Evolutionary conservation across 2,329 filamentous ascomycete genomes (phyloP), one percentile per base, ranked within the genome.

Genomic region (Aspergillus unguis): DNA sequence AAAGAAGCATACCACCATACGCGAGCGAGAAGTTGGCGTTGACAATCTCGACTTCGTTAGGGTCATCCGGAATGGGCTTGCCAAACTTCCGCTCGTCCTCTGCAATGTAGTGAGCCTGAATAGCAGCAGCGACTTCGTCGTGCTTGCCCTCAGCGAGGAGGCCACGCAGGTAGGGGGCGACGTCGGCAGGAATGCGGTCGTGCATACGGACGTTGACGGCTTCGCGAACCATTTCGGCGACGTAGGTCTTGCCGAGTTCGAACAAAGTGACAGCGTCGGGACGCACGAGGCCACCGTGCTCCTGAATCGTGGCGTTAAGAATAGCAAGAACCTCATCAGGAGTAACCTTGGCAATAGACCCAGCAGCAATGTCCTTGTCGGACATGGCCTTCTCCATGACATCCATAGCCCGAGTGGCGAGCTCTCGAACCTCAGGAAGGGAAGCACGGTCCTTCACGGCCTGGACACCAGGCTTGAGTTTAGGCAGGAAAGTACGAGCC

Each of bases 1-100:
- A 82, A 56, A 99, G 79, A 61, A 99, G 84, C 92, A 96, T 97
- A 66, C 94, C 94, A 70, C 94, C 94, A 67, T 99, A 99, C 44
- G 92, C 94, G 26, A 99, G 83, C 23, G 94, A 99, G 78, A 99
- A 99, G 69, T 94, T 88, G 42, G 94, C 92, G 65, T 99, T 97
- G 69, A 99, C 94, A 67, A 99, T 96, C 74, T 97, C 94, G 25
- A 87, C 80, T 75, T 99, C 94, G 54, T 91, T 92, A 55, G 95
- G 90, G 55, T 96, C 90, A 57, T 94, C 90, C 71, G 92, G 88
- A 59, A 89, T 80, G 2, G 91, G 89, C 49, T 87, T 84, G 58
- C 92, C 92, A 64, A 85, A 95, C 68, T 90, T 94, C 71, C 90
- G 88, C 65, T 90, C 80, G 62, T 97, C 92, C 72, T 96, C 92